Base-by-base conservation (phyloP, 257 asterid species). In the Jasminum sambac region DNA sequence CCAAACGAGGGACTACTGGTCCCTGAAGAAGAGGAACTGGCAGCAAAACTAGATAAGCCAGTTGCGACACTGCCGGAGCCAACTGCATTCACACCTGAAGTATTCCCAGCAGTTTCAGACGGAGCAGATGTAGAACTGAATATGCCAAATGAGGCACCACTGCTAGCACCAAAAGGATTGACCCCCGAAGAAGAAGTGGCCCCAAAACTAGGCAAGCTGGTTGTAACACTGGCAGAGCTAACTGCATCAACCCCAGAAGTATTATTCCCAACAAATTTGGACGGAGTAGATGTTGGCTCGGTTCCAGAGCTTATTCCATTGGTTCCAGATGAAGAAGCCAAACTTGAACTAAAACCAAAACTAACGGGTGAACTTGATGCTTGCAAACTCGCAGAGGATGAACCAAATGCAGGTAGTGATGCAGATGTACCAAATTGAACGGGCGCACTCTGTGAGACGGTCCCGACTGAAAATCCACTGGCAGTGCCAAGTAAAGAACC, bases 311-410 rank as follows among this genome's bases (percentile, higher is more conserved):
- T 75, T 52, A 64, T 64, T 8, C 84, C 46, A 70, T 25, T 76
- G 76, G 81, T 34, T 43, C 66, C 82, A 13, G 86, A 78, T 24
- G 89, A 52, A 74, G 90, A 71, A 70, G 77, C 79, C 1, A 84
- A 63, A 66, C 12, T 50, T 50, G 85, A 73, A 77, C 79, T 68
- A 63, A 68, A 74, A 66, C 82, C 82, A 23, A 81, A 81, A 67
- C 61, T 48, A 14, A 24, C 13, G 13, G 30, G 72, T 36, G 75
- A 55, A 74, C 61, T 71, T 60, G 55, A 65, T 19, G 30, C 66
- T 70, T 52, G 82, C 48, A 82, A 70, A 42, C 67, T 68, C 55
- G 81, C 61, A 11, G 50, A 17, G 57, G 82, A 68, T 48, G 83
- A 81, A 57, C 82, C 73, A 36, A 79, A 64, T 72, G 82, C 68